Evolutionary conservation across 768 basidiomycete genomes (phyloP), one percentile per base, ranked within the genome.

Genomic region (Hypholoma sublateritium): DNA sequence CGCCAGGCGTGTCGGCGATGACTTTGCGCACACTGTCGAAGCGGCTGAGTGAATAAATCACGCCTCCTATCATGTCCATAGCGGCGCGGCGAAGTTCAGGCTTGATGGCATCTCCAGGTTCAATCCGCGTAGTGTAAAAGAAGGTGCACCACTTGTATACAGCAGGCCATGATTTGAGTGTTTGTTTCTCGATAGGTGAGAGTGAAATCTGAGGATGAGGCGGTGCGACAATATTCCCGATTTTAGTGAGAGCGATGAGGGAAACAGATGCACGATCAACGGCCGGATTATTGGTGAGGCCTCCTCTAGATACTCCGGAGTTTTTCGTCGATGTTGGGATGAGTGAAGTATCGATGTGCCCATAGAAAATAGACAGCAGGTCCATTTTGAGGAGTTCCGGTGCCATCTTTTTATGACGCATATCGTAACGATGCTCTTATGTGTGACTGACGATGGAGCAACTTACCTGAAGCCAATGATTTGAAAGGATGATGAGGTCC

Each of bases 141-240:
- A 66, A 75, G 1, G 61, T 63, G 49, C 71, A 70, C 74, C 75
- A 75, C 57, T 73, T 72, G 64, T 68, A 74, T 14, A 73, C 62
- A 8, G 68, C 72, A 1, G 68, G 70, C 74, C 74, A 77, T 4
- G 65, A 68, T n/a, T 64, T 53, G 6, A 64, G 55, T 14, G 73
- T 60, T 7, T 58, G 56, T 14, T 61, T 50, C 19, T 65, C 66
- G 46, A 70, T 59, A 8, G 62, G 46, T 1, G 60, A 60, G 9
- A 60, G 48, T 25, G 64, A 62, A 12, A 59, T 45, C 9, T 35
- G 39, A 28, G 50, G 54, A 35, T 59, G 12, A 21, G 25, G 24
- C 14, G 55, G 55, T 47, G 19, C 44, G 7, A 72, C 52, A 36
- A 70, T 45, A 37, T 59, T 62, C 9, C 64, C 69, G 8, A 68